phyloP scores from a whole-genome alignment of 2,329 filamentous ascomycete species.

The Trichoderma atrobrunneum region DNA sequence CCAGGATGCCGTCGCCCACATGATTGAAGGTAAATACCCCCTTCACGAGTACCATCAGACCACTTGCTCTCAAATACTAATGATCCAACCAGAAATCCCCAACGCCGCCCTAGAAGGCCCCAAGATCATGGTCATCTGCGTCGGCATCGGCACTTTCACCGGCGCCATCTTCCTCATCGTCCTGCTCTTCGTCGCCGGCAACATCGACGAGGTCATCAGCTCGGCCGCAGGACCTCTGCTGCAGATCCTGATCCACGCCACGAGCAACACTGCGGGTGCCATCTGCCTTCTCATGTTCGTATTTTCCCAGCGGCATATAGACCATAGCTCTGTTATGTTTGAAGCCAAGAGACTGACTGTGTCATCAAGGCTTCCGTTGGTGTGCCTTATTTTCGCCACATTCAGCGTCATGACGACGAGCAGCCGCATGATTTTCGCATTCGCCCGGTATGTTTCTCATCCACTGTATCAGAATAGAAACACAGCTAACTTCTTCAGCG shows the following conservation, averaged over 20 bases:
- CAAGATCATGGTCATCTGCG: constrained; percentile 50
- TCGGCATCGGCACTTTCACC: constrained; percentile 60
- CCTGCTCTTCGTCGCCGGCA: constrained; percentile 61
- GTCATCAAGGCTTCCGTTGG: constrained; percentile 45
- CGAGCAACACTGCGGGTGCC: constrained; percentile 57
- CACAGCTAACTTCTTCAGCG: constrained; percentile 29
- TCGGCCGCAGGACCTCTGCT: constrained; percentile 57
- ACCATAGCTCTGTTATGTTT: no score
- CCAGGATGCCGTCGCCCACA: constrained; percentile 35
- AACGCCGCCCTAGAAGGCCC: constrained; percentile 31
- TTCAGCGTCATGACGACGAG: constrained; percentile 65
- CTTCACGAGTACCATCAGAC: background rate
- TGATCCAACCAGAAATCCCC: constrained; percentile 28
- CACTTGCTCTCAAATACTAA: background rate
- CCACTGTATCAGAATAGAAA: no score
- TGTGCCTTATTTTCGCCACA: constrained; percentile 63
- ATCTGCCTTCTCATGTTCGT: constrained; percentile 62
- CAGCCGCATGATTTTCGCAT: constrained; percentile 65
- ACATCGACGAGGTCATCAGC: constrained; percentile 54
- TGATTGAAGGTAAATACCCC: constrained; percentile 30
- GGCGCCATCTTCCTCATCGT: constrained; percentile 62
- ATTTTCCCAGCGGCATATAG: background rate
- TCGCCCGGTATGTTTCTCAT: constrained; percentile 45
- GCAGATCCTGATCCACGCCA: constrained; percentile 62
- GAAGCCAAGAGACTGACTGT: background rate